phyloP scores from a whole-genome alignment of 2,329 filamentous ascomycete genomes.

The Diplodia intermedia region DNA sequence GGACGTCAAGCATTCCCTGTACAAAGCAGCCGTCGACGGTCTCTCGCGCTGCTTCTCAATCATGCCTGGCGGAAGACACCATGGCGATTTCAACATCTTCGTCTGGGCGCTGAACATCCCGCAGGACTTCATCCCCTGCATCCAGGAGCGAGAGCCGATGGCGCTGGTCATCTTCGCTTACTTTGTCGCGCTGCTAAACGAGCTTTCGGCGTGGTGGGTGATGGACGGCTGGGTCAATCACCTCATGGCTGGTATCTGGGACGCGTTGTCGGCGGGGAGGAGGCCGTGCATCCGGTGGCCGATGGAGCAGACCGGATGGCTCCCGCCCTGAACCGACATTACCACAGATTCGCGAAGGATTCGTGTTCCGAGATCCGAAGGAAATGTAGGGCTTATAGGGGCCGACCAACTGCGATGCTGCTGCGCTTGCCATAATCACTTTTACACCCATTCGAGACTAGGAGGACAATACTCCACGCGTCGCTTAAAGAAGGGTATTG shows the following conservation, averaged over 20 bases:
- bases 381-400: background rate
- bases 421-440: too few species aligned
- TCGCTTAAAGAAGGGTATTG: too few species aligned
- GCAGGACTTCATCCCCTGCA: constrained; percentile 7
- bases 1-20: background rate
- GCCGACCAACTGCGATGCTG: background rate
- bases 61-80: background rate
- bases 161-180: constrained; percentile 21
- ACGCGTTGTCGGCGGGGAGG: background rate
- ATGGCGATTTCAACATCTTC: constrained; percentile 13
- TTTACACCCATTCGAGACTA: too few species aligned
- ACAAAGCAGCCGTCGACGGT: constrained; percentile 6
- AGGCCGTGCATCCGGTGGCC: constrained; percentile 13
- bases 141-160: constrained; percentile 12
- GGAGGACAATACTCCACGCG: too few species aligned
- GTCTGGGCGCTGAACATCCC: constrained; percentile 5
- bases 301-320: constrained; percentile 14
- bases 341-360: background rate
- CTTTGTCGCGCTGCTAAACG: constrained; percentile 5
- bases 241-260: constrained; percentile 1
- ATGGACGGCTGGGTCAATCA: constrained; percentile 13
- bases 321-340: background rate
- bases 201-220: constrained; percentile 11
- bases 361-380: too few species aligned
- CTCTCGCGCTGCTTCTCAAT: background rate